Conservation (phyloP, 78 protist genomes). For the Tieghemostelium lacteum region DNA sequence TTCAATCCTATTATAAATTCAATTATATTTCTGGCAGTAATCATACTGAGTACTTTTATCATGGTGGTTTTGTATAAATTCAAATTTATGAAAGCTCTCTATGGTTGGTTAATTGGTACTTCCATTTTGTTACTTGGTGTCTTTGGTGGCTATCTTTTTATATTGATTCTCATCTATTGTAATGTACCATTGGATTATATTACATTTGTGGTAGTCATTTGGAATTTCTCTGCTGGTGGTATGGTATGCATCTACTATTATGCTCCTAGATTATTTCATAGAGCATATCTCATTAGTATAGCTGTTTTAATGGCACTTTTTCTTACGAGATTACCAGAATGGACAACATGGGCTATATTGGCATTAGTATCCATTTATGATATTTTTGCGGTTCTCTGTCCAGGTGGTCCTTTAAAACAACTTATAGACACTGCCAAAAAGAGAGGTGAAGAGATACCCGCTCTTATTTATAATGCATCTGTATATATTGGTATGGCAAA, state of each 20-base stretch:
- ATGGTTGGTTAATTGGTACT: constrained; percentile 82
- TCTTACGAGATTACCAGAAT: constrained; percentile 92
- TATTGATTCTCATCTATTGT: constrained; percentile 23
- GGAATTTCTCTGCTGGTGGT: constrained; percentile 96
- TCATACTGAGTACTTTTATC: constrained; percentile 67
- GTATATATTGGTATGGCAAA: constrained; percentile 41
- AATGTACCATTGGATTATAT: constrained; percentile 78
- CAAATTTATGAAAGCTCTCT: constrained; percentile 71
- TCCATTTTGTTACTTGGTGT: constrained; percentile 70
- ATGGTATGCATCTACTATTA: constrained; percentile 88
- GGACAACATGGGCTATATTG: constrained; percentile 97
- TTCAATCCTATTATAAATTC: constrained; percentile 59
- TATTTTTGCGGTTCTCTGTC: constrained; percentile 93
- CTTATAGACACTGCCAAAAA: constrained; percentile 95
- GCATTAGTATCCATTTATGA: constrained; percentile 90
- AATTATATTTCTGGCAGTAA: constrained; percentile 52
- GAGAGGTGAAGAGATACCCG: constrained; percentile 95
- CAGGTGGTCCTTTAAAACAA: constrained; percentile 94
- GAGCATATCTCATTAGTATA: constrained; percentile 35
- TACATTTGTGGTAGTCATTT: constrained; percentile 79
- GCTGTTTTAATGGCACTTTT: constrained; percentile 83
- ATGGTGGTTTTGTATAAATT: constrained; percentile 80
- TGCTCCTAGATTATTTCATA: constrained; percentile 70
- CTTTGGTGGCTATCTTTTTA: constrained; percentile 77
- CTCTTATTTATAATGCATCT: constrained; percentile 90